Evolutionary conservation across 78 protist genomes (phyloP).

Genomic region (Tieghemostelium lacteum): DNA sequence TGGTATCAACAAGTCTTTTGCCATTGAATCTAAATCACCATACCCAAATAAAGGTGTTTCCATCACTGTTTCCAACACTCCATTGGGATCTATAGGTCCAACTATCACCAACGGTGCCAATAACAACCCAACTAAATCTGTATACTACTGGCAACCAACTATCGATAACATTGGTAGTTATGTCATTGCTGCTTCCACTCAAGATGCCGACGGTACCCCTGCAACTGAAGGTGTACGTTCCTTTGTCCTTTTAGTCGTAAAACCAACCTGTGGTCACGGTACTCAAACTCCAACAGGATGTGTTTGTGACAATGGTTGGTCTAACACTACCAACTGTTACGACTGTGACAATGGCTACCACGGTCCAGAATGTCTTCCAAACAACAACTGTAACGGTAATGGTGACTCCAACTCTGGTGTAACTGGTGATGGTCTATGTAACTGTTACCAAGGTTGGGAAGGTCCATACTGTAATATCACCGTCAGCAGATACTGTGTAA

Average conservation of each 20-base stretch:
- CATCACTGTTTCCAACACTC: slow-evolving; percentile 1
- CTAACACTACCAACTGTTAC: not conserved
- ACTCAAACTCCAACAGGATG: not conserved
- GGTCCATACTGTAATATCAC: slow-evolving; percentile 11
- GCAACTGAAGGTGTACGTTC: slow-evolving; percentile 9
- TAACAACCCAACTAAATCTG: not conserved
- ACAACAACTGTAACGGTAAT: not conserved
- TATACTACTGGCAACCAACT: slow-evolving; percentile 5
- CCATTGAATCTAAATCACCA: not conserved
- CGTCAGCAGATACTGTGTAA: not conserved
- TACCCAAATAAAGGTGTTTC: not conserved
- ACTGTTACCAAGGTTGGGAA: slow-evolving; percentile 35
- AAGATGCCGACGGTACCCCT: not conserved
- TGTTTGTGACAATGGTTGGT: slow-evolving; percentile 5
- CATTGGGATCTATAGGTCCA: too few species aligned
- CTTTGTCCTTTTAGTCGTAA: too few species aligned
- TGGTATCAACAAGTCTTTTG: not conserved
- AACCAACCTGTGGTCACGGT: slow-evolving; percentile 53
- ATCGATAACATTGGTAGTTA: slow-evolving; percentile 11
- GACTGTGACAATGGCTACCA: slow-evolving; percentile 7
- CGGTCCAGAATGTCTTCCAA: slow-evolving; percentile 27
- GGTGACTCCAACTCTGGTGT: slow-evolving; percentile 23
- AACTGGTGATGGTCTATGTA: slow-evolving; percentile 49
- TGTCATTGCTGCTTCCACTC: not conserved
- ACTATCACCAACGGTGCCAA: not conserved